These are phyloP conservation scores for Pezicula carpinea DNA, from an alignment of 2,329 filamentous ascomycete species.

Conservation along the genomic window DNA sequence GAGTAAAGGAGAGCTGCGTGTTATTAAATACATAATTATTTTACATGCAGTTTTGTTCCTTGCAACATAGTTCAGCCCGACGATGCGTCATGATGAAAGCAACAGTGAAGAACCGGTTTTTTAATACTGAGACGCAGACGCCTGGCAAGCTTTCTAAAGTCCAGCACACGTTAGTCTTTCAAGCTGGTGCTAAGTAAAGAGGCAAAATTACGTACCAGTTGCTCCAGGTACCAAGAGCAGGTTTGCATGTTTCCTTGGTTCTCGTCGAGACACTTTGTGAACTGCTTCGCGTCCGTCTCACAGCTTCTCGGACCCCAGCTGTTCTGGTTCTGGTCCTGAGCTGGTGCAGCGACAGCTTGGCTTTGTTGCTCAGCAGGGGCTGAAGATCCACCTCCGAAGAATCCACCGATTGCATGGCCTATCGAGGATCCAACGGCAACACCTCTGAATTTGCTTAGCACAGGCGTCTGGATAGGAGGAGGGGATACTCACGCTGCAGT, in stretches of 20 bases:
- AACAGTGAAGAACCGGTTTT: background rate
- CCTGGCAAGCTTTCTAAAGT: slow-evolving; percentile 72
- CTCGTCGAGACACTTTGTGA: slow-evolving; percentile 96
- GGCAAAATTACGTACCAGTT: slow-evolving; percentile 53
- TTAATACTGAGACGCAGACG: slow-evolving; percentile 69
- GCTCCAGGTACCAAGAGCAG: slow-evolving; percentile 97
- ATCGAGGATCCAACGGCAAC: slow-evolving; percentile 94
- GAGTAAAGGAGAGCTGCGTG: too few relatives aligned
- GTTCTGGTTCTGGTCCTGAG: slow-evolving; percentile 45
- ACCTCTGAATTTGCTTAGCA: slow-evolving; percentile 58
- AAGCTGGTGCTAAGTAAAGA: background rate
- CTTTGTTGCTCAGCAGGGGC: slow-evolving; percentile 48
- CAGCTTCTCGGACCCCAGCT: slow-evolving; percentile 63
- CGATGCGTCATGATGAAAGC: background rate
- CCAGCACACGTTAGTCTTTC: slow-evolving; percentile 22
- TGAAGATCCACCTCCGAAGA: slow-evolving; percentile 73
- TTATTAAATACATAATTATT: slow-evolving; percentile 4
- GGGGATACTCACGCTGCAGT: slow-evolving; percentile 83
- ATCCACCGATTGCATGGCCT: slow-evolving; percentile 87
- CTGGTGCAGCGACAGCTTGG: slow-evolving; percentile 47
- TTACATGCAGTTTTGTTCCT: slow-evolving; percentile 12
- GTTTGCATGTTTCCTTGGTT: slow-evolving; percentile 91
- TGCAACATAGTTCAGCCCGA: background rate
- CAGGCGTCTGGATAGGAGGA: background rate
- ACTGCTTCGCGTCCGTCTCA: slow-evolving; percentile 72